These are phyloP conservation scores for Candida gorgasii DNA, from an alignment of 805 yeast genomes.

Conservation along the genomic window DNA sequence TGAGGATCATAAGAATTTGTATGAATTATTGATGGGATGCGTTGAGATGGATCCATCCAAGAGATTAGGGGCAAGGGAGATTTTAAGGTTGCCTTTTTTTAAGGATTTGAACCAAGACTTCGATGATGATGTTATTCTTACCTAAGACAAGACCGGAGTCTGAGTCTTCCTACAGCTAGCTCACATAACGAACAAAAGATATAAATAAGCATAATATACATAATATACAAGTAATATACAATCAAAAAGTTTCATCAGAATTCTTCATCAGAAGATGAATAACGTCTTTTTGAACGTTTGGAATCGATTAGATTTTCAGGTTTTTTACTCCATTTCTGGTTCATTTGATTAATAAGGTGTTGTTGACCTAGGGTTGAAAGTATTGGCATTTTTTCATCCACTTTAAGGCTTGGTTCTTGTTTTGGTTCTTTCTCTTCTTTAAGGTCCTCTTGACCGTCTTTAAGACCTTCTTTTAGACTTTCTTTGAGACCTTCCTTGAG, in stretches of 20 bases:
- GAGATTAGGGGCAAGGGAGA: constrained; percentile 58
- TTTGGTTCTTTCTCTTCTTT: neutral
- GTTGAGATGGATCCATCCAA: constrained; percentile 58
- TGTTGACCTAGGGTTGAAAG: constrained; percentile 30
- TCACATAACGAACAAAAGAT: neutral
- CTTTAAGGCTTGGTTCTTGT: constrained; percentile 9
- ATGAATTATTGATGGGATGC: constrained; percentile 58
- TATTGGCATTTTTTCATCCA: constrained; percentile 13
- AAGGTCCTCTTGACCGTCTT: neutral
- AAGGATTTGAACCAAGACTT: constrained; percentile 41
- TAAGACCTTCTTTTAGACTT: neutral
- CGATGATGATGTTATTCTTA: constrained; percentile 27
- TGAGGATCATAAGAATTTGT: constrained; percentile 45
- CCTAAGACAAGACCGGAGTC: too few relatives aligned
- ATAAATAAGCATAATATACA: constrained; percentile 2
- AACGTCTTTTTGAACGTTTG: constrained; percentile 11
- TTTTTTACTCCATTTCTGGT: constrained; percentile 43
- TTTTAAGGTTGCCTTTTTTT: constrained; percentile 62
- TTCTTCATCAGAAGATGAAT: constrained; percentile 11
- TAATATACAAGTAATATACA: constrained; percentile 4
- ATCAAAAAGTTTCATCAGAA: too few relatives aligned
- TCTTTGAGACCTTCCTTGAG: neutral
- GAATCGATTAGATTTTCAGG: constrained; percentile 4
- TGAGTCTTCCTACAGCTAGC: too few relatives aligned
- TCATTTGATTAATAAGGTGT: constrained; percentile 33